phyloP scores from a whole-genome alignment of 2,329 filamentous ascomycete genomes.

The Dactylellina sp. region DNA sequence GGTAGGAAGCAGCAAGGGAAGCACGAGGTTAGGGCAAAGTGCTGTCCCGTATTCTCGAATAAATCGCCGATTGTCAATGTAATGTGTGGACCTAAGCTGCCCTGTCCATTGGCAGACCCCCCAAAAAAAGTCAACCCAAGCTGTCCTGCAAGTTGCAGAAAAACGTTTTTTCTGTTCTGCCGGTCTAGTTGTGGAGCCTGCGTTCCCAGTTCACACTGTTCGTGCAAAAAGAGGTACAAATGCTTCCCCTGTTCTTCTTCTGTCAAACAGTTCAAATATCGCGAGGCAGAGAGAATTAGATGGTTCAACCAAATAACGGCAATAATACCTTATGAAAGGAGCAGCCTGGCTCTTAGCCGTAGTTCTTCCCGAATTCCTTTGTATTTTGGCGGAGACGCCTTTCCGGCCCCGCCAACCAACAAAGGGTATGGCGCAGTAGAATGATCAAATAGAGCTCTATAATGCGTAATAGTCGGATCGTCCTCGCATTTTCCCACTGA shows the following conservation, averaged over 20 bases:
- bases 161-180: conserved; percentile 11
- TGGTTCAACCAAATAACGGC: conserved; percentile 23
- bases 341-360: conserved; percentile 20
- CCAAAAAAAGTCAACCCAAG: conserved; percentile 49
- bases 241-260: conserved; percentile 31
- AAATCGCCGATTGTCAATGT: conserved; percentile 21
- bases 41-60: conserved; percentile 25
- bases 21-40: conserved; percentile 29
- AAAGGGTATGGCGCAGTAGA: conserved; percentile 25
- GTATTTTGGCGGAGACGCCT: conserved; percentile 27
- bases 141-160: conserved; percentile 50
- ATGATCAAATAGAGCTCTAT: conserved; percentile 43
- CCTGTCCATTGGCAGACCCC: conserved; percentile 53
- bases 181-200: conserved; percentile 36
- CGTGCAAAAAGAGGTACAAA: conserved; percentile 22
- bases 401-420: conserved; percentile 40
- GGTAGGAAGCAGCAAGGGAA: conserved; percentile 15
- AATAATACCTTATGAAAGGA: conserved; percentile 54
- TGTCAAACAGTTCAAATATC: conserved; percentile 19
- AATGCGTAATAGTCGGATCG: conserved; percentile 42
- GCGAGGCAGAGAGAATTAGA: conserved; percentile 27
- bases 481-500: conserved; percentile 45
- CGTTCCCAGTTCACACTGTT: conserved; percentile 30
- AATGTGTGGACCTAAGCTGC: conserved; percentile 52
- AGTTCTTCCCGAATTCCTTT: conserved; percentile 8